phyloP scores from a whole-genome alignment of 192 early-diverging fungal species.

The Pilobolus umbonatus region DNA sequence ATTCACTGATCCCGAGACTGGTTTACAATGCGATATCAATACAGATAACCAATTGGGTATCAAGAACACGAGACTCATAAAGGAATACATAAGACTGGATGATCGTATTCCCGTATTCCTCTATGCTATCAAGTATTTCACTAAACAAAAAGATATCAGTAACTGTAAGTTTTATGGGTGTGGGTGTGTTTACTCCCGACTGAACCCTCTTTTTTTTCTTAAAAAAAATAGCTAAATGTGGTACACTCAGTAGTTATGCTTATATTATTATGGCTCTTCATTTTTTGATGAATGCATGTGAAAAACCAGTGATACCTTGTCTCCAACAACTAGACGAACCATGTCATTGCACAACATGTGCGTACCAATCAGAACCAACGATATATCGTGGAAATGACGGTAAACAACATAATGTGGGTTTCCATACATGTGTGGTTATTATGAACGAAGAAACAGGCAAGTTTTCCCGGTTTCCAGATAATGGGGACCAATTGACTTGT shows the following conservation, averaged over 20 bases:
- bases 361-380: not conserved
- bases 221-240: not conserved
- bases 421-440: not conserved
- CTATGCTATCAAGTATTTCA: slow-evolving; percentile 31
- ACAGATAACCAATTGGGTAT: slow-evolving; percentile 31
- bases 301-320: not conserved
- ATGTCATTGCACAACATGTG: not conserved
- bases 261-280: not conserved
- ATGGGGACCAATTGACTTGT: not conserved
- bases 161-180: slow-evolving; percentile 11
- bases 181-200: not conserved
- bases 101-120: slow-evolving; percentile 26
- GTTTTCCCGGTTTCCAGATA: not conserved
- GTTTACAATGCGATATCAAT: slow-evolving; percentile 35
- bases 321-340: not conserved
- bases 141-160: slow-evolving; percentile 26
- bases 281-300: not conserved
- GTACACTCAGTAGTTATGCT: slow-evolving; percentile 1
- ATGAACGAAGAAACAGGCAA: not conserved
- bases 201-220: not conserved
- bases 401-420: not conserved
- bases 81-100: slow-evolving; percentile 32
- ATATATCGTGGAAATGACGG: not conserved
- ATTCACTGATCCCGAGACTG: slow-evolving; percentile 22
- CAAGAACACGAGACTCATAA: slow-evolving; percentile 30